A percentile compares a stretch with the other conserved stretches of the same genome.
These are phyloP conservation scores for Pulveroboletus sp. DNA, from an alignment of 768 basidiomycete genomes.

Conservation along the genomic window DNA sequence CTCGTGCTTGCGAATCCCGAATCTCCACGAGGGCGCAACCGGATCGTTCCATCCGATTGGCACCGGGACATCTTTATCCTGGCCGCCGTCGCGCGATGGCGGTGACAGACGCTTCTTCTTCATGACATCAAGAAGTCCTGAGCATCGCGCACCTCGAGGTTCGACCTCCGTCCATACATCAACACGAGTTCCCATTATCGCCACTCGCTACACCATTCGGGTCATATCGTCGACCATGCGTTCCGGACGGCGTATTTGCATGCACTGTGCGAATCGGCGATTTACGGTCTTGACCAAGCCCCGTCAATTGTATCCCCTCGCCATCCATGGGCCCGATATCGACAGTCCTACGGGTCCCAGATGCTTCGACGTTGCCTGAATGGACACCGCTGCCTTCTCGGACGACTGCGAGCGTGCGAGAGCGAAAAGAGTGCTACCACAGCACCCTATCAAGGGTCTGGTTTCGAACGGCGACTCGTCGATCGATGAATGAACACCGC, in stretches of 20 bases:
- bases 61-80: too few relatives aligned
- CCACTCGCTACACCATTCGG: too few relatives aligned
- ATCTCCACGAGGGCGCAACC: too few relatives aligned
- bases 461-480: constrained; percentile 8
- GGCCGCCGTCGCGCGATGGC: too few relatives aligned
- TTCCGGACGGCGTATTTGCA: too few relatives aligned
- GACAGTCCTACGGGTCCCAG: too few relatives aligned
- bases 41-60: not conserved
- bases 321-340: not conserved
- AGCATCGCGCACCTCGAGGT: not conserved
- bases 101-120: too few relatives aligned
- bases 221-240: too few relatives aligned
- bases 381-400: not conserved
- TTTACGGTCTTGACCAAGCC: too few relatives aligned
- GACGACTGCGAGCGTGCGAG: not conserved
- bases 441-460: too few relatives aligned
- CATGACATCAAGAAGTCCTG: not conserved
- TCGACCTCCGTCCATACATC: not conserved
- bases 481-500: not conserved
- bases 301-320: too few relatives aligned
- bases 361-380: not conserved
- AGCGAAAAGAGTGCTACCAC: not conserved
- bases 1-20: not conserved
- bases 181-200: too few relatives aligned
- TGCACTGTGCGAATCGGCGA: not conserved